Base-by-base conservation (phyloP, 2,329 filamentous ascomycete genomes). In the Calonectria crousiana region DNA sequence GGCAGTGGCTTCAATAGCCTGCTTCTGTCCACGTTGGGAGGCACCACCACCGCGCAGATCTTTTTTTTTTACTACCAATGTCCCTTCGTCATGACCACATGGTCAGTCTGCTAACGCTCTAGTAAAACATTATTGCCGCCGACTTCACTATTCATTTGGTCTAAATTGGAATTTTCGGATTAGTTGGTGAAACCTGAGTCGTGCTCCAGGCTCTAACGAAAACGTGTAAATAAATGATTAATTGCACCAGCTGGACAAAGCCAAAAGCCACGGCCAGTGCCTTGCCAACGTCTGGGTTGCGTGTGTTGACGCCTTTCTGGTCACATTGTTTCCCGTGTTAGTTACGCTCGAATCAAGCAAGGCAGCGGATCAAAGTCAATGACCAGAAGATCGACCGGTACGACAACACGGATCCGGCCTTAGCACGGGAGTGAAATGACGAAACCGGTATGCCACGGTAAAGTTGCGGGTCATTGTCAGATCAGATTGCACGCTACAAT, bases 1-100 rank as follows among this genome's bases (percentile, higher is more conserved):
- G 77, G 75, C 77, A 74, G 76, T 71, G 74, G 67, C 74, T 71
- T 72, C 72, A 75, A 73, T 70, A 72, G 69, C 71, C 36, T 65
- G 58, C 52, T 74, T 71, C 67, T 73, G 70, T 73, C 71, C 71
- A 69, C 44, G 71, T 65, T 76, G 67, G 30, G n/a, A 49, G 71
- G 71, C 47, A 72, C 76, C 56, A 73, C 77, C 73, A 78, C 69
- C 73, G 76, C 52, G 49, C 62, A 72, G 30, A 77, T 76, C 18
- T 38, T 38, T 60, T 60, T 75, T 70, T 62, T 34, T 2, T 74
- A 20, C 73, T 73, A n/a, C 23, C 62, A 72, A 71, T 70, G 68
- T 67, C 67, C 73, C 72, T 70, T 72, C 70, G 58, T 60, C 67
- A 64, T 67, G 73, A 51, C 77, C 78, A 79, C 72, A 78, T 76